Conservation (phyloP, 139 green algal genomes). For the Axilococcus clingmanii region DNA sequence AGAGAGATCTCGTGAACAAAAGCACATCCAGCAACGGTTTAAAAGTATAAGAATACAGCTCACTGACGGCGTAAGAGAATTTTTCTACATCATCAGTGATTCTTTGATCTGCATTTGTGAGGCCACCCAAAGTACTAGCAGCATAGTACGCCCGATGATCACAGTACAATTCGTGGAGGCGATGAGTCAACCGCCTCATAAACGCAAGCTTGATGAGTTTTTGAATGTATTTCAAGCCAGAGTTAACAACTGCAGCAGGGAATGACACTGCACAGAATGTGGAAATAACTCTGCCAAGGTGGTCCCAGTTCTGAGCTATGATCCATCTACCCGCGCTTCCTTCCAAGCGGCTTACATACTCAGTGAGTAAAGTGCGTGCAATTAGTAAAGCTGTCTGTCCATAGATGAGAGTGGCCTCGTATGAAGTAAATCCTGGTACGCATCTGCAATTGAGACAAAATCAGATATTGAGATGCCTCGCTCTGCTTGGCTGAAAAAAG, state of each 20-base stretch:
- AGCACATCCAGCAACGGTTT: constrained; percentile 92
- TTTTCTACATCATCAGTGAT: constrained; percentile 94
- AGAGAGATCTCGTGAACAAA: constrained; percentile 81
- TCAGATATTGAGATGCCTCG: too few species aligned
- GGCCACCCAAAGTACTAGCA: constrained; percentile 71
- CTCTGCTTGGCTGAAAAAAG: constrained; percentile 27
- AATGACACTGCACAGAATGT: constrained; percentile 61
- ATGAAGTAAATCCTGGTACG: too few species aligned
- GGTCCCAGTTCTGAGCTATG: constrained; percentile 37
- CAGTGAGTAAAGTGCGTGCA: constrained; percentile 71
- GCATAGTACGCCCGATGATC: constrained; percentile 87
- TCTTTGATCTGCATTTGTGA: constrained; percentile 87
- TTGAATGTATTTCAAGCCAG: constrained; percentile 88
- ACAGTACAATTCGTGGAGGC: constrained; percentile 80
- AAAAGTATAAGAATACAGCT: constrained; percentile 79
- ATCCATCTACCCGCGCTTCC: constrained; percentile 16
- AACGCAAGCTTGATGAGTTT: constrained; percentile 70
- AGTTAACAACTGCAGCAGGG: constrained; percentile 78
- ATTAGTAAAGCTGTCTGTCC: constrained; percentile 64
- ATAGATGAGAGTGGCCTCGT: constrained; percentile 63
- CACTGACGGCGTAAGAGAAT: constrained; percentile 63
- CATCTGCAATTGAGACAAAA: too few species aligned
- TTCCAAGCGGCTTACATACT: constrained; percentile 65
- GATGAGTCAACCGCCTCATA: constrained; percentile 47
- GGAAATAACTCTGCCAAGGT: constrained; percentile 35